phyloP scores from a whole-genome alignment of 1,139 yeast genomes.

The Waltiozyma solani region DNA sequence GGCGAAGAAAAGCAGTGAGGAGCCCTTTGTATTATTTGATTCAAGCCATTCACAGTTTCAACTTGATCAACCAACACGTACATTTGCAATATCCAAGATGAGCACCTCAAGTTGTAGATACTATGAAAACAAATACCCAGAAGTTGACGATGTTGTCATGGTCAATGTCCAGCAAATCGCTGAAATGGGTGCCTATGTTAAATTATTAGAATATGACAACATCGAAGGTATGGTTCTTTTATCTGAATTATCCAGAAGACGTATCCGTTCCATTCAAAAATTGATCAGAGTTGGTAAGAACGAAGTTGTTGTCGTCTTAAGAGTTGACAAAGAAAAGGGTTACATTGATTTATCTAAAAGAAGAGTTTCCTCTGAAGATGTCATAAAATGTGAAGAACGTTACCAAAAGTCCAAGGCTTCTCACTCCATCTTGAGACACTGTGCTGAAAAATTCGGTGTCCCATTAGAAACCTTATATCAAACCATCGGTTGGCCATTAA shows the following conservation, averaged over 20 bases:
- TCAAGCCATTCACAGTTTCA: too few species aligned
- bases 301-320: conserved; percentile 96
- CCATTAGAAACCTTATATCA: conserved; percentile 80
- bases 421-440: conserved; percentile 93
- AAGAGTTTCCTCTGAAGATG: conserved; percentile 97
- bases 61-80: not conserved
- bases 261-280: conserved; percentile 96
- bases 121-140: conserved; percentile 97
- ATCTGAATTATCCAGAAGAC: conserved; percentile 95
- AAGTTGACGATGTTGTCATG: conserved; percentile 97
- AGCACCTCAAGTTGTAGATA: conserved; percentile 91
- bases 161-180: conserved; percentile 98
- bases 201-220: conserved; percentile 90
- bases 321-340: conserved; percentile 98
- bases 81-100: conserved; percentile 27
- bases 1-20: not conserved
- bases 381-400: conserved; percentile 94
- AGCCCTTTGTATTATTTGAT: too few species aligned
- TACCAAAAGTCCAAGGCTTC: conserved; percentile 96
- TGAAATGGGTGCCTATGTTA: conserved; percentile 97
- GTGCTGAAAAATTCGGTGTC: conserved; percentile 92
- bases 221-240: conserved; percentile 97
- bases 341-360: conserved; percentile 96
- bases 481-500: conserved; percentile 94
- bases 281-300: conserved; percentile 96